Evolutionary conservation across 371 early-diverging fungal genomes (phyloP), one percentile per base, ranked within the genome.

Genomic region (Rhizopus stolonifer): DNA sequence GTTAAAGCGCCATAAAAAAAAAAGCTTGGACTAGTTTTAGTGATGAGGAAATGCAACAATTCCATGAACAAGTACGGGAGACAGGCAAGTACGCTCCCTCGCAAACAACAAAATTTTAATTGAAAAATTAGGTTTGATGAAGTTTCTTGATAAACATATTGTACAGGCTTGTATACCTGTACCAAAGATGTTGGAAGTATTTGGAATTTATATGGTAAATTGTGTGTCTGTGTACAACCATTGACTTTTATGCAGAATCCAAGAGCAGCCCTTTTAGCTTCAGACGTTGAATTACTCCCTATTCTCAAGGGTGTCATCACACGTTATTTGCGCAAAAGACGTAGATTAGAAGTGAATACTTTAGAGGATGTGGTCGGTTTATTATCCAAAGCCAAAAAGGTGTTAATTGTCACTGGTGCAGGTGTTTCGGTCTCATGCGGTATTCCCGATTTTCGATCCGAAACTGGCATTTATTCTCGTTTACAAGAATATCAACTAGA

Each of bases 371-470:
- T 87, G 3, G 80, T 89, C 1, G 64, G 79, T 4, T 65, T 94
- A 6, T 48, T 95, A 4, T 54, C 69, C 34, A 68, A 74, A 18
- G 78, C 89, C 11, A 79, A 81, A 38, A 87, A 87, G 26, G 91
- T 95, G 34, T 81, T 96, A 83, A 91, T 96, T 17, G 77, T 96
- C 46, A 94, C 96, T 0, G 97, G 97, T 2, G 95, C 95, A 0
- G 95, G 95, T 17, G 89, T 87, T 4, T 95, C 95, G 19, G 97
- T 96, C 0, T 89, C 94, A 0, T 92, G 94, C 52, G 99, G 99
- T 19, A 99, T 99, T 29, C 98, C 99, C 0, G 99, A 99, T 61
- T 99, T 99, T 56, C 82, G 99, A 38, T 98, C 99, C 9, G 86
- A 90, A 38, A 87, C 86, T 18, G 99, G 99, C n/a, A 91, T 99